phyloP scores from a whole-genome alignment of 1,139 yeast genomes.

The Yamadazyma atlantica region DNA sequence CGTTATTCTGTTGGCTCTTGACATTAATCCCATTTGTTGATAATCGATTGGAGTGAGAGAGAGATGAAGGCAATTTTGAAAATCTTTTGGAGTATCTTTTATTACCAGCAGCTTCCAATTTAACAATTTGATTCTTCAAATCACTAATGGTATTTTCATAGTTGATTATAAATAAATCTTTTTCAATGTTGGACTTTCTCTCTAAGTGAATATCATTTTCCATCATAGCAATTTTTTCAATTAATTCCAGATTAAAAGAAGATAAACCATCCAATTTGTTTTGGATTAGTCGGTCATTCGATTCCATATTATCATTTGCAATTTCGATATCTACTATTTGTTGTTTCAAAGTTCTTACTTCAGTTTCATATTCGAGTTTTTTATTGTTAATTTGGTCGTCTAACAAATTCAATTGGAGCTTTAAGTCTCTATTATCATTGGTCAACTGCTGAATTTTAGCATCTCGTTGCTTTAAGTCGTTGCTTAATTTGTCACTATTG shows the following conservation, averaged over 20 bases:
- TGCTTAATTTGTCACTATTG: slow-evolving; percentile 20
- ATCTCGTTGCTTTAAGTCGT: slow-evolving; percentile 7
- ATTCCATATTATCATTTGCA: slow-evolving; percentile 41
- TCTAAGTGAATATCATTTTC: slow-evolving; percentile 44
- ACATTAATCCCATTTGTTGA: neutral
- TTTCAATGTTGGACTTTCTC: slow-evolving; percentile 28
- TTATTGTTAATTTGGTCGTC: slow-evolving; percentile 20
- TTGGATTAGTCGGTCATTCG: slow-evolving; percentile 35
- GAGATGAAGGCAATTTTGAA: neutral
- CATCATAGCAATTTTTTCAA: slow-evolving; percentile 41
- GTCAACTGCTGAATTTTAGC: slow-evolving; percentile 6
- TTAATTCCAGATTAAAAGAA: slow-evolving; percentile 40
- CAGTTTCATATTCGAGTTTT: slow-evolving; percentile 21
- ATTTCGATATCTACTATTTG: slow-evolving; percentile 42
- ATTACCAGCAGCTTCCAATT: slow-evolving; percentile 7
- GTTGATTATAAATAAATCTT: slow-evolving; percentile 34
- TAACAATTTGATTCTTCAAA: slow-evolving; percentile 16
- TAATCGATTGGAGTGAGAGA: neutral
- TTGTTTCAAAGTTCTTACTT: slow-evolving; percentile 25
- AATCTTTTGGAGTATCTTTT: neutral
- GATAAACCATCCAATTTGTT: slow-evolving; percentile 34
- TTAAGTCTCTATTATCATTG: slow-evolving; percentile 11
- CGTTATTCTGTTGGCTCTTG: slow-evolving; percentile 2
- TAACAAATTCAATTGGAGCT: slow-evolving; percentile 22
- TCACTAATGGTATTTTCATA: slow-evolving; percentile 33